Evolutionary conservation across 2,329 filamentous ascomycete species (phyloP).

Genomic region (Xylariaceae sp.): DNA sequence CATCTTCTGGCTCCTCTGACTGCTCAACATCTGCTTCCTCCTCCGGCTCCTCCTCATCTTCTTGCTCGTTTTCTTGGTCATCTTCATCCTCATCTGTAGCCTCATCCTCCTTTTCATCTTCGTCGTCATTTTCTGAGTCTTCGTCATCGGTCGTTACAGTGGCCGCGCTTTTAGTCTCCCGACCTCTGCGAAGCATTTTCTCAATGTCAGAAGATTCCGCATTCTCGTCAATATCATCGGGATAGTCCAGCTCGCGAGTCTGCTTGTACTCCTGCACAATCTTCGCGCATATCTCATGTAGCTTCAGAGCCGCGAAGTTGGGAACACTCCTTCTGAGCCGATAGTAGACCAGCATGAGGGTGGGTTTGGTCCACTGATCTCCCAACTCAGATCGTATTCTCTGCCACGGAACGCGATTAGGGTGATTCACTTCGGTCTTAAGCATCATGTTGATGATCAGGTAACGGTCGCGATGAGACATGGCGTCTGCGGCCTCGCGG

Average conservation of each 20-base stretch:
- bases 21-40: not conserved
- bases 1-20: not conserved
- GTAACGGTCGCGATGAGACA: slow-evolving; percentile 27
- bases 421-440: slow-evolving; percentile 19
- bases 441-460: slow-evolving; percentile 26
- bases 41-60: not conserved
- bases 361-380: slow-evolving; percentile 23
- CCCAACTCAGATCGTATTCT: slow-evolving; percentile 22
- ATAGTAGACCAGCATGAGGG: slow-evolving; percentile 30
- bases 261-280: slow-evolving; percentile 23
- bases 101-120: slow-evolving; percentile 17
- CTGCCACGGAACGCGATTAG: slow-evolving; percentile 31
- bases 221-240: slow-evolving; percentile 20
- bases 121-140: slow-evolving; percentile 8
- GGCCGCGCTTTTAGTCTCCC: slow-evolving; percentile 21
- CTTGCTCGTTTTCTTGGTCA: slow-evolving; percentile 6
- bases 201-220: slow-evolving; percentile 27
- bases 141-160: slow-evolving; percentile 23
- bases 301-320: slow-evolving; percentile 22
- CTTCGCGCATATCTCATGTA: slow-evolving; percentile 23
- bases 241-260: slow-evolving; percentile 23
- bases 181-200: slow-evolving; percentile 24
- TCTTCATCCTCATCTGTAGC: slow-evolving; percentile 6
- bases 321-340: slow-evolving; percentile 25
- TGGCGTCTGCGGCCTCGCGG: slow-evolving; percentile 25